Conservation (phyloP, 2,329 filamentous ascomycete genomes). For the Neofusicoccum laricinum region DNA sequence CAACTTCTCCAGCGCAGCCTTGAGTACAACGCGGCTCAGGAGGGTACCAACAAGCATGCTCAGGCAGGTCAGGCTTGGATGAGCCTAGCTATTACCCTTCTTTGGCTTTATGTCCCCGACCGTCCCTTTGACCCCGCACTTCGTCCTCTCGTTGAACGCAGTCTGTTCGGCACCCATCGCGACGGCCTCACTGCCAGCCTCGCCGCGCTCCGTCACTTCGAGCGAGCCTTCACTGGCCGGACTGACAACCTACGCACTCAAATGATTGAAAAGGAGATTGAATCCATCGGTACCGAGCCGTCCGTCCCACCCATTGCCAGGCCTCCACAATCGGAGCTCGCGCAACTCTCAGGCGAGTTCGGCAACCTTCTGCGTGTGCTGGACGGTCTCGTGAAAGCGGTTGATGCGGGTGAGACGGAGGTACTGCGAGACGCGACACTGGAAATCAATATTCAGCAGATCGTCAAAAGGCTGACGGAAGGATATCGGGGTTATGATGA, state of each 20-base stretch:
- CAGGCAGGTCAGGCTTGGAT: constrained; percentile 62
- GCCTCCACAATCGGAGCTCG: constrained; percentile 65
- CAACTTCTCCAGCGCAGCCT: constrained; percentile 4
- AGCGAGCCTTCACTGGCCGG: constrained; percentile 66
- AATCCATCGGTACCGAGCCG: constrained; percentile 64
- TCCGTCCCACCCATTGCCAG: constrained; percentile 67
- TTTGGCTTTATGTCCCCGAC: constrained; percentile 82
- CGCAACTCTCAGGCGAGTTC: constrained; percentile 78
- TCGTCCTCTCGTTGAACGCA: constrained; percentile 60
- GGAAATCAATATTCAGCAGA: constrained; percentile 60
- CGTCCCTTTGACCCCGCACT: constrained; percentile 78
- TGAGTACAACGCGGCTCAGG: background rate
- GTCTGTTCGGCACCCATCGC: constrained; percentile 57
- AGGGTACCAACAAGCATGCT: background rate
- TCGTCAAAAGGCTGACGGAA: constrained; percentile 66
- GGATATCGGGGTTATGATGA: constrained; percentile 81
- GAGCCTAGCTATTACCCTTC: constrained; percentile 68
- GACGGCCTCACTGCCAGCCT: constrained; percentile 56
- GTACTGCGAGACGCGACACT: constrained; percentile 34
- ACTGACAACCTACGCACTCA: constrained; percentile 64
- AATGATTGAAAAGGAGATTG: constrained; percentile 61
- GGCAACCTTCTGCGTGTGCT: constrained; percentile 60
- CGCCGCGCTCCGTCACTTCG: constrained; percentile 62
- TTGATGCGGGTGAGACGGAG: constrained; percentile 23
- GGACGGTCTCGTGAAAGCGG: constrained; percentile 27